Percentiles rank a stretch among this genome's conserved stretches.
Conservation (phyloP, 2,329 filamentous ascomycete genomes). For the Pezicula neosporulosa region DNA sequence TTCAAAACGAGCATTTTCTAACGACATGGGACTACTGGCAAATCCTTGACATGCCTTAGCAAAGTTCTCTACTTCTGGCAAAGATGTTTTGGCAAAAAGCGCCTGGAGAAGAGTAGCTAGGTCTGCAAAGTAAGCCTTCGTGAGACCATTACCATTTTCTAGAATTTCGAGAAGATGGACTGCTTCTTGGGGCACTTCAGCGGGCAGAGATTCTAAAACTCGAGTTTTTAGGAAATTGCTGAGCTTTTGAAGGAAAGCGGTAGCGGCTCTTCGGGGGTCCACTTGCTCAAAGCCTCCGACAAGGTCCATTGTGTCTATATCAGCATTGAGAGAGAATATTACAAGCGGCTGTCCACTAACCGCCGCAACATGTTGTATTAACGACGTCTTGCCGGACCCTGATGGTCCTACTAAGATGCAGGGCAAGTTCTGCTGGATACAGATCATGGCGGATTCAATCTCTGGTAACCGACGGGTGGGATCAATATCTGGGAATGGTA, state of each 20-base stretch:
- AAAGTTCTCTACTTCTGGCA: conserved; percentile 25
- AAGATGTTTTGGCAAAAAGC: conserved; percentile 35
- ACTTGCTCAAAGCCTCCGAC: conserved; percentile 96
- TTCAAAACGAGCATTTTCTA: conserved; percentile 80
- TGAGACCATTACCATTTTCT: conserved; percentile 20
- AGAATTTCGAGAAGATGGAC: conserved; percentile 49
- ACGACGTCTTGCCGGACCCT: conserved; percentile 80
- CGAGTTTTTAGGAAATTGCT: conserved; percentile 48
- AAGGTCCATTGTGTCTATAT: conserved; percentile 95
- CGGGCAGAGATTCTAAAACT: conserved; percentile 45
- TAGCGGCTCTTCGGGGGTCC: conserved; percentile 72
- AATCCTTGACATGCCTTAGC: conserved; percentile 31
- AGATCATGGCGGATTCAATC: conserved; percentile 83
- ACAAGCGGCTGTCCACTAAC: conserved; percentile 72
- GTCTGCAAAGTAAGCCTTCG: conserved; percentile 18
- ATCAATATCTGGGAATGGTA: conserved; percentile 47
- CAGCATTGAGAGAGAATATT: conserved; percentile 86
- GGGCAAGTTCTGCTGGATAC: conserved; percentile 81
- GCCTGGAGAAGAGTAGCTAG: conserved; percentile 29
- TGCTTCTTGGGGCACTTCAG: conserved; percentile 41
- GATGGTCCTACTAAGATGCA: conserved; percentile 84
- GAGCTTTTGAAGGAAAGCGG: conserved; percentile 53
- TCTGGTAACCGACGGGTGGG: conserved; percentile 59
- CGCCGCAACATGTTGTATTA: conserved; percentile 79
- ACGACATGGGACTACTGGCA: conserved; percentile 48